Conservation (phyloP, 805 yeast species). For the Tetrapisispora phaffii region DNA sequence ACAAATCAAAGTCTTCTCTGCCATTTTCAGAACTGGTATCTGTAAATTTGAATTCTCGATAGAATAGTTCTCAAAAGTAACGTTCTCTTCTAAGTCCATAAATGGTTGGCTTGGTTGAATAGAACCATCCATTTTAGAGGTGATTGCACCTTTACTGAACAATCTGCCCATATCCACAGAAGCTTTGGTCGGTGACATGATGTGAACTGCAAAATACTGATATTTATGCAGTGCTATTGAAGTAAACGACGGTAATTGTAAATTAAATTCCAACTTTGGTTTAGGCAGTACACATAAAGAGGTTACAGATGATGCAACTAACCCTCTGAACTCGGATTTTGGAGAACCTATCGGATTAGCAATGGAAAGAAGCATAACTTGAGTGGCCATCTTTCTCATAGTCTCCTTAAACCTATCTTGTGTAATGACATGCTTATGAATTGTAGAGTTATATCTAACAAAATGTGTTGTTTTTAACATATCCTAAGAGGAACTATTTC, state of each 20-base stretch:
- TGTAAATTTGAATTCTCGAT: slow-evolving; percentile 17
- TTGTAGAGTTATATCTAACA: neutral
- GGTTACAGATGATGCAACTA: slow-evolving; percentile 78
- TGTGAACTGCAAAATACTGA: slow-evolving; percentile 59
- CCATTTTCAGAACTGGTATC: slow-evolving; percentile 48
- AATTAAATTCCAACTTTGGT: slow-evolving; percentile 75
- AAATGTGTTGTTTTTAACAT: neutral
- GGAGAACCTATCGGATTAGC: slow-evolving; percentile 20
- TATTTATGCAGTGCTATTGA: slow-evolving; percentile 52
- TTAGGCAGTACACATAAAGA: slow-evolving; percentile 70
- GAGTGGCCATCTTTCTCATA: slow-evolving; percentile 40
- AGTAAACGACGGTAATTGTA: slow-evolving; percentile 79
- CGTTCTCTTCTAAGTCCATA: slow-evolving; percentile 28
- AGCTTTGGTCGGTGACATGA: slow-evolving; percentile 50
- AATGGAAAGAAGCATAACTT: slow-evolving; percentile 50
- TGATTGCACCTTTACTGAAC: slow-evolving; percentile 49
- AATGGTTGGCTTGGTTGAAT: slow-evolving; percentile 44
- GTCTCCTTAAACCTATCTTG: slow-evolving; percentile 6
- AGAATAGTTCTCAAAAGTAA: slow-evolving; percentile 30
- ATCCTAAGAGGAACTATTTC: neutral
- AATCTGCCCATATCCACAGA: slow-evolving; percentile 53
- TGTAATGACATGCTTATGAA: neutral
- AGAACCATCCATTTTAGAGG: slow-evolving; percentile 19
- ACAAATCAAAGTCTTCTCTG: slow-evolving; percentile 58
- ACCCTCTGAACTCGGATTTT: slow-evolving; percentile 35